A percentile compares a stretch with the other conserved stretches of the same genome.
phyloP scores from a whole-genome alignment of 2,329 filamentous ascomycete species.

The Teratosphaeria pseudoeucalypti region DNA sequence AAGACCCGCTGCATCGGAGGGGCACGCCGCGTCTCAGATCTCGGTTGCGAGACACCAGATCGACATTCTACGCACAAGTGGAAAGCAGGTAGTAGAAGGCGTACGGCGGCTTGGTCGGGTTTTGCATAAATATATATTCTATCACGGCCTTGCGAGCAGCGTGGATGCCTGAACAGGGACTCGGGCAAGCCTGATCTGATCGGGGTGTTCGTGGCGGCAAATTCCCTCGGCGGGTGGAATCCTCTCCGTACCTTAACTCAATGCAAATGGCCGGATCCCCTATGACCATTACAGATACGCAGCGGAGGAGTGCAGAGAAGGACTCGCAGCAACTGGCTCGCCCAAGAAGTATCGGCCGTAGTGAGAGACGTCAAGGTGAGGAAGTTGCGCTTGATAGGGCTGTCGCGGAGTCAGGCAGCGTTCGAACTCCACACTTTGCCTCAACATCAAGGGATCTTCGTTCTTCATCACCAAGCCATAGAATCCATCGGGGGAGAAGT shows the following conservation, averaged over 20 bases:
- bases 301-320: conserved; percentile 3
- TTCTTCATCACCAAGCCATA: conserved; percentile 4
- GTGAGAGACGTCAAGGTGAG: conserved; percentile 1
- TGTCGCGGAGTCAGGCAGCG: conserved; percentile 6
- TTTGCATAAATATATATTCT: background rate
- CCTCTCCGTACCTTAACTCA: conserved; percentile 4
- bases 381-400: conserved; percentile 2
- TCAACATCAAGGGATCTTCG: background rate
- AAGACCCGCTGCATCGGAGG: background rate
- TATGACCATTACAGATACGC: background rate
- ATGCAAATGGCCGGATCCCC: conserved; percentile 13
- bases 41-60: background rate
- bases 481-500: conserved; percentile 1
- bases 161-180: background rate
- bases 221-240: conserved; percentile 1
- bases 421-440: conserved; percentile 8
- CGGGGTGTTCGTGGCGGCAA: background rate
- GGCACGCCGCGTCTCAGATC: background rate
- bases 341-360: conserved; percentile 2
- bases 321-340: conserved; percentile 3
- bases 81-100: background rate
- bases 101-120: background rate
- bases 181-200: background rate
- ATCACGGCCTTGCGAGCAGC: background rate
- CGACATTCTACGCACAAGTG: background rate